Evolutionary conservation across 352 stramenopile genomes (phyloP), one percentile per base, ranked within the genome.

Genomic region (Phytophthora vignae): DNA sequence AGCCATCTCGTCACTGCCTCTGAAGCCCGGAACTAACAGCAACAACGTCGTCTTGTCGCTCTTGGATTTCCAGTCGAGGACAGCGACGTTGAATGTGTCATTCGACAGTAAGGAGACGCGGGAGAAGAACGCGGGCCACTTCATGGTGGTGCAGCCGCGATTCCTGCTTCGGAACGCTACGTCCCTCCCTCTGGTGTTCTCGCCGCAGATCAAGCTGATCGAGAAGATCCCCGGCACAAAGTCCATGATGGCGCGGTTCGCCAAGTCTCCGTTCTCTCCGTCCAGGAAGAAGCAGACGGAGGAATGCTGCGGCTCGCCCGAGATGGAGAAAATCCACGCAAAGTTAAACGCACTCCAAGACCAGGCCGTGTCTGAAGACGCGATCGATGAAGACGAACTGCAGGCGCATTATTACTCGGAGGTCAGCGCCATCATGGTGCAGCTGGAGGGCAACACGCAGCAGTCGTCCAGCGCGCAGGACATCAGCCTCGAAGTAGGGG

Each of bases 361-460:
- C 14, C 55, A 59, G 56, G 69, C 62, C 31, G 61, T 76, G 2
- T 71, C 77, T 49, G 65, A 77, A 25, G 67, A 68, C 17, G 72
- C 65, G 27, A 73, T 78, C 36, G 71, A 90, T 17, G 77, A 85
- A 25, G 67, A 80, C 27, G 73, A 88, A 38, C 67, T 76, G 19
- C 84, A 91, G 31, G 78, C 76, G 11, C 90, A 89, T 10, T 94
- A 91, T 52, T 94, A 85, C 67, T 93, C 87, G 5, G 85, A 94
- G 38, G 81, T 84, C 0, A 87, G 79, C 53, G 67, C 83, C 21
- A 81, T 94, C 10, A 86, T 82, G 56, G 74, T 94, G 5, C 83
- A 92, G 31, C 69, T 94, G 5, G 81, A 91, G 70, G 85, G 87
- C 3, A 94, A 93, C 46, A 77, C 76, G 1, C 60, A 70, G 0